Percentiles rank a stretch among this genome's conserved stretches.
Evolutionary conservation across 139 green algal species (phyloP).

Genomic region (Chlorella sp.): DNA sequence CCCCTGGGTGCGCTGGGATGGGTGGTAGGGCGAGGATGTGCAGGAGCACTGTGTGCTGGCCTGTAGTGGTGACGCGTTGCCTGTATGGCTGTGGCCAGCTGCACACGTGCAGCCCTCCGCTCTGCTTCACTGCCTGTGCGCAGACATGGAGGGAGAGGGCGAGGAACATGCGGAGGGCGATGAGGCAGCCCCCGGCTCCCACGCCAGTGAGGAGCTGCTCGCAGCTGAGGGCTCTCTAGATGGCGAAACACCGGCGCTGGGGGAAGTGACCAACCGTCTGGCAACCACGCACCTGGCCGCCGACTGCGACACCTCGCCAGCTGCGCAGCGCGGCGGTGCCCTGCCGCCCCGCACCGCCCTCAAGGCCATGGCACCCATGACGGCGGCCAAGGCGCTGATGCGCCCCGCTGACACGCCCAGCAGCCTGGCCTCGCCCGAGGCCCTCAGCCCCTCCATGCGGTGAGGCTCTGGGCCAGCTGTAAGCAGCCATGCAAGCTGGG

Average conservation of each 20-base stretch:
- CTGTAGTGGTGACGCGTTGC: neutral
- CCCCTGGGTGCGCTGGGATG: neutral
- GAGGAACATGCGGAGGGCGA: neutral
- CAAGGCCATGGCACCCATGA: slow-evolving; percentile 41
- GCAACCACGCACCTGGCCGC: neutral
- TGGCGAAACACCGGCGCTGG: neutral
- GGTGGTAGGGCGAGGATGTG: neutral
- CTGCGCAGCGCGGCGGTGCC: neutral
- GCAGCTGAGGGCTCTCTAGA: too few species aligned
- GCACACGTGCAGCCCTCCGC: too few species aligned
- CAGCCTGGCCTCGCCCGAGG: slow-evolving; percentile 36
- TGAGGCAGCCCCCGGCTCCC: neutral
- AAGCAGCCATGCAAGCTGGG: neutral
- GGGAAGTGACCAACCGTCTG: slow-evolving; percentile 28
- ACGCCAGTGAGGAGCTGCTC: neutral
- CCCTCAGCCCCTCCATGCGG: slow-evolving; percentile 49
- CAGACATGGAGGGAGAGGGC: neutral
- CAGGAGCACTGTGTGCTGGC: too few species aligned
- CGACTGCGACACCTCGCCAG: neutral
- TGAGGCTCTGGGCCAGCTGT: neutral
- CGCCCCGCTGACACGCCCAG: slow-evolving; percentile 25
- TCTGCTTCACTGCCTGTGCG: neutral
- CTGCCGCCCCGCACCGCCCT: slow-evolving; percentile 3
- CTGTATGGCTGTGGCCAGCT: too few species aligned
- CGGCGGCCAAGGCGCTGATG: slow-evolving; percentile 26